Conservation (phyloP, 495 filamentous ascomycete genomes). For the Daldinia loculata region DNA sequence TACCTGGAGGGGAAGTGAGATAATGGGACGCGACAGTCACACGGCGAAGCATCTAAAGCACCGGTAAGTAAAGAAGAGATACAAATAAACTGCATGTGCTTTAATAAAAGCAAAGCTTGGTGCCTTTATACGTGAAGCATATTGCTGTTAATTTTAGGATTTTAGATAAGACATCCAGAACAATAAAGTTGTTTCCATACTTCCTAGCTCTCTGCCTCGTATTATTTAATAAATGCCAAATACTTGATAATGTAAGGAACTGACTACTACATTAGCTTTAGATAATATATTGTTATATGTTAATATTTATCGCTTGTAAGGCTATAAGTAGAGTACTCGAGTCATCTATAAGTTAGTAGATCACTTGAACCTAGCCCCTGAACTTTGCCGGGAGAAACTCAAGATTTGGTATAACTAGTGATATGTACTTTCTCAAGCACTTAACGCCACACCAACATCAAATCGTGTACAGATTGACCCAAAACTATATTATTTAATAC, state of each 20-base stretch:
- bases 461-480: too few species aligned
- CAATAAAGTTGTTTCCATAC: background rate
- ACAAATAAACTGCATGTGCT: background rate
- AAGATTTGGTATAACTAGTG: too few species aligned
- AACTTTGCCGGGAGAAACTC: too few species aligned
- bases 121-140: background rate
- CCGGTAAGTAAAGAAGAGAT: background rate
- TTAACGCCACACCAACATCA: too few species aligned
- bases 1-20: background rate
- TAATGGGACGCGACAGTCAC: background rate
- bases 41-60: background rate
- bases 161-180: background rate
- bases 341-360: too few species aligned
- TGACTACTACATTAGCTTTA: too few species aligned
- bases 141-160: background rate
- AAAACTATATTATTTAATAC: too few species aligned
- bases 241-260: background rate
- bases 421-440: too few species aligned
- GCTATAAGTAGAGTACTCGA: too few species aligned
- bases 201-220: background rate
- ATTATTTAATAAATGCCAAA: background rate
- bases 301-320: too few species aligned
- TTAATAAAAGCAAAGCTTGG: background rate
- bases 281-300: too few species aligned
- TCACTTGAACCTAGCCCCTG: too few species aligned